Evolutionary conservation across 352 stramenopile genomes (phyloP).

Genomic region (Phytophthora parvispora): DNA sequence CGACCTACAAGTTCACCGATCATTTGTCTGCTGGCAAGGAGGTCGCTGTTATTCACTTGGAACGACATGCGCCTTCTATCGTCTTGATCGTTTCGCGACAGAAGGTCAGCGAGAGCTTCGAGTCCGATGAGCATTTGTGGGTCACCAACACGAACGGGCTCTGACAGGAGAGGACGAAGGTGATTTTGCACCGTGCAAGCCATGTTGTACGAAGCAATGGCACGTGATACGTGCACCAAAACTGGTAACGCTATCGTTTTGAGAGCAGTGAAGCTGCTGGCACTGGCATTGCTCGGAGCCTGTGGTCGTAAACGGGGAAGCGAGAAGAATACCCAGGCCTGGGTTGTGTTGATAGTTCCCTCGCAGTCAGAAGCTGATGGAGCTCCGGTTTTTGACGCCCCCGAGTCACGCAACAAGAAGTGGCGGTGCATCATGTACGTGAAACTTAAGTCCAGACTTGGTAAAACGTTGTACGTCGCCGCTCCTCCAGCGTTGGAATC

Average conservation of each 20-base stretch:
- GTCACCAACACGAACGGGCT: slow-evolving; percentile 73
- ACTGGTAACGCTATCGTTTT: slow-evolving; percentile 45
- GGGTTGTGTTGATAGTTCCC: slow-evolving; percentile 86
- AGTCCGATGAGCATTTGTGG: slow-evolving; percentile 81
- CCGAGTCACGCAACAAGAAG: slow-evolving; percentile 47
- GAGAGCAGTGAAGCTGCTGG: slow-evolving; percentile 41
- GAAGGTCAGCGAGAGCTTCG: slow-evolving; percentile 48
- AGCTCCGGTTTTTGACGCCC: slow-evolving; percentile 4
- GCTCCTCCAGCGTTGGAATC: slow-evolving; percentile 37
- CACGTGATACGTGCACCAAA: slow-evolving; percentile 61
- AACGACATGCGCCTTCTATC: slow-evolving; percentile 5
- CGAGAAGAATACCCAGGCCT: slow-evolving; percentile 85
- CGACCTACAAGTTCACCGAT: slow-evolving; percentile 73
- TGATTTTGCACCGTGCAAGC: slow-evolving; percentile 75
- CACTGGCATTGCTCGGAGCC: slow-evolving; percentile 19
- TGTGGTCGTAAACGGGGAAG: slow-evolving; percentile 41
- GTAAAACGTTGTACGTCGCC: slow-evolving; percentile 26
- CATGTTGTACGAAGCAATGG: slow-evolving; percentile 81
- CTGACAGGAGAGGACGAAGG: slow-evolving; percentile 60
- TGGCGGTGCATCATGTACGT: slow-evolving; percentile 58
- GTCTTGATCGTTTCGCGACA: neutral
- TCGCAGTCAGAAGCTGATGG: slow-evolving; percentile 73
- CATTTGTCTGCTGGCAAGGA: slow-evolving; percentile 32
- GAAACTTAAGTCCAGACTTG: slow-evolving; percentile 37
- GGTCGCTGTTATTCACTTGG: slow-evolving; percentile 46